Conservation (phyloP, 73 alveolate genomes). For the Symbiodinium natans region DNA sequence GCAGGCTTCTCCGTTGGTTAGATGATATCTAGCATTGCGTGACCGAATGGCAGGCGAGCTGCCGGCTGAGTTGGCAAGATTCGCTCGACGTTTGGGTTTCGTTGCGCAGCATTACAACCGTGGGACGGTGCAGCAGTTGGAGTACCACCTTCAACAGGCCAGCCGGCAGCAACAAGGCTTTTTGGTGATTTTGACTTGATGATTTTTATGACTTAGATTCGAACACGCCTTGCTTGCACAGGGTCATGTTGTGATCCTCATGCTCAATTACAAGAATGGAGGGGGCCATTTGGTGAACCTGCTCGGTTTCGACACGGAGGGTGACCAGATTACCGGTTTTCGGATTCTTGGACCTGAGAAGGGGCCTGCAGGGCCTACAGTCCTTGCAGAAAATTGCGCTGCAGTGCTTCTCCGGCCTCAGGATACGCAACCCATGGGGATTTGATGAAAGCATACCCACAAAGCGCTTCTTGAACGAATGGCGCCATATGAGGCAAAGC, state of each 20-base stretch:
- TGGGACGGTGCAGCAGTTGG: not conserved
- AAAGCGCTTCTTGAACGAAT: not conserved
- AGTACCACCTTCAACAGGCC: too few species aligned
- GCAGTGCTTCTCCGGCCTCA: not conserved
- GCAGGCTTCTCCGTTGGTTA: too few species aligned
- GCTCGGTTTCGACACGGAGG: not conserved
- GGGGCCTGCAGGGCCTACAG: not conserved
- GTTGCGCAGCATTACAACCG: not conserved
- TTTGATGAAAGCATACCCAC: not conserved
- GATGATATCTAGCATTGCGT: too few species aligned
- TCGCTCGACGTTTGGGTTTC: not conserved
- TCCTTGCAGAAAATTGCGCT: too few species aligned
- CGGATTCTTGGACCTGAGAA: not conserved
- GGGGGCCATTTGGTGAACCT: not conserved
- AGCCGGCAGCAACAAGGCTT: too few species aligned
- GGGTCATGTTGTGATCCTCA: not conserved
- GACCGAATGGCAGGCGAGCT: not conserved
- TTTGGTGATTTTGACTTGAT: too few species aligned
- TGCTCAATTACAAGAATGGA: not conserved
- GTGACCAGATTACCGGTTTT: not conserved
- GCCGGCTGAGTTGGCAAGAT: not conserved
- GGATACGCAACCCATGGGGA: not conserved
- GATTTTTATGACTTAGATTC: too few species aligned
- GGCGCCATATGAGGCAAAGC: not conserved
- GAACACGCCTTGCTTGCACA: not conserved